Conservation (phyloP, 257 asterid genomes). For the Solanum tacnaense region DNA sequence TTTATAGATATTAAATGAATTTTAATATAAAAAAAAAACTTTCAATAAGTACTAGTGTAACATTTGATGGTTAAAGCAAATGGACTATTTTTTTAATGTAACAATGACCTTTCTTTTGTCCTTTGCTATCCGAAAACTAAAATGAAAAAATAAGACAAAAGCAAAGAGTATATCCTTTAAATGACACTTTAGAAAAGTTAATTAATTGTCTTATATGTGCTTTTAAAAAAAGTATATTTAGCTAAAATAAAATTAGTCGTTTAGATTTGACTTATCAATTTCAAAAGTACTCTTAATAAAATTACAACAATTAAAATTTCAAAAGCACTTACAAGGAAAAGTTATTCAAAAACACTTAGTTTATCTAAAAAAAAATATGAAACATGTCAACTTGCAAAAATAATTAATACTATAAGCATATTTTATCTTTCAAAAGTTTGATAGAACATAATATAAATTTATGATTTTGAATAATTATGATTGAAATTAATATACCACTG, state of each 20-base stretch:
- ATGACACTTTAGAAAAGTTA: neutral
- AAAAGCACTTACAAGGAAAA: neutral
- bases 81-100: neutral
- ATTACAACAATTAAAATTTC: neutral
- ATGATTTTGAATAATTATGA: neutral
- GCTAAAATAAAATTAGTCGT: neutral
- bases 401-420: too few relatives aligned
- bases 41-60: neutral
- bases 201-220: neutral
- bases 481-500: neutral
- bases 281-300: neutral
- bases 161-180: neutral
- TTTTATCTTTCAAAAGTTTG: neutral
- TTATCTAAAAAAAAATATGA: neutral
- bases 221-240: too few relatives aligned
- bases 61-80: neutral
- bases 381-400: neutral
- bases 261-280: neutral
- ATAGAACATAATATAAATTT: neutral
- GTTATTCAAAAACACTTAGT: neutral
- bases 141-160: neutral
- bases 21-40: too few relatives aligned
- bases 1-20: too few relatives aligned
- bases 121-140: neutral
- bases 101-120: neutral